Evolutionary conservation across 1,284 basidiomycete genomes (phyloP).

Genomic region (Sanguinoderma infundibulare): DNA sequence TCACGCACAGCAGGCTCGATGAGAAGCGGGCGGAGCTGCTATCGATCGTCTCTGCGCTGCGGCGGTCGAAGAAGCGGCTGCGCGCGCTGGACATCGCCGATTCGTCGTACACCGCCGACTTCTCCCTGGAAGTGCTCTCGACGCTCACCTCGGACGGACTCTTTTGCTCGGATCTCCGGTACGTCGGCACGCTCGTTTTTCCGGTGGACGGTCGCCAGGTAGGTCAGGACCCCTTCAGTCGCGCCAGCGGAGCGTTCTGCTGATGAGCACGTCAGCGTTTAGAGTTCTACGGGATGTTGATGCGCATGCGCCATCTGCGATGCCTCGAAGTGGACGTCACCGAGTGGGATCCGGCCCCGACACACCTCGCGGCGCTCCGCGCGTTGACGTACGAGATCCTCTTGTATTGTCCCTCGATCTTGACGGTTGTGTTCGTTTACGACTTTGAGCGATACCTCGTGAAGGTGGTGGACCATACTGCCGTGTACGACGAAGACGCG

Average conservation of each 20-base stretch:
- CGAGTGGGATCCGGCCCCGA: conserved; percentile 63
- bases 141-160: conserved; percentile 40
- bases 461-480: conserved; percentile 45
- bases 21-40: conserved; percentile 57
- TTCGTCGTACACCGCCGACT: conserved; percentile 54
- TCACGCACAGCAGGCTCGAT: conserved; percentile 51
- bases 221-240: conserved; percentile 38
- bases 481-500: conserved; percentile 45
- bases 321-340: conserved; percentile 66
- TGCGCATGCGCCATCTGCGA: conserved; percentile 51
- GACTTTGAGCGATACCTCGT: conserved; percentile 63
- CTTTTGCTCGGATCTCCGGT: conserved; percentile 44
- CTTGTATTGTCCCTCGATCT: conserved; percentile 57
- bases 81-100: conserved; percentile 64
- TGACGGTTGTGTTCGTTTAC: conserved; percentile 58
- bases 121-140: conserved; percentile 55
- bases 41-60: conserved; percentile 49
- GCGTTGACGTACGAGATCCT: conserved; percentile 61
- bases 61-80: conserved; percentile 45
- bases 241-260: background rate
- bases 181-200: conserved; percentile 65
- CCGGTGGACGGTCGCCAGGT: conserved; percentile 49
- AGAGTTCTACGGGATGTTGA: conserved; percentile 60
- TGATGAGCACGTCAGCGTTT: conserved; percentile 48
- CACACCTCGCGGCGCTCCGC: conserved; percentile 52